phyloP scores from a whole-genome alignment of 805 yeast species.

The Nakazawaea molendinolei region DNA sequence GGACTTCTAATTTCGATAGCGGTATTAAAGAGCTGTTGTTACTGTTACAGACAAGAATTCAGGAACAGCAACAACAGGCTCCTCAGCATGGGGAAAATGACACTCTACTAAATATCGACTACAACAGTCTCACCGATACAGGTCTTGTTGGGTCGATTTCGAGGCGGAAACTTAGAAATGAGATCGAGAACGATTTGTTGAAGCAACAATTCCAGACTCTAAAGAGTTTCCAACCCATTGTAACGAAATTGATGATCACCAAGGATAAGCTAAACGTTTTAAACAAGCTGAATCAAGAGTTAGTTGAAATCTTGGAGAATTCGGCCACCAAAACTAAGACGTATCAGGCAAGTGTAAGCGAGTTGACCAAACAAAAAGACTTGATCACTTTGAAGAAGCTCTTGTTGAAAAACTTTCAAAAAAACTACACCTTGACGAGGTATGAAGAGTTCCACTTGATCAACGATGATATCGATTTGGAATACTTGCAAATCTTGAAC shows the following conservation, averaged over 20 bases:
- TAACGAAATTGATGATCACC: slow-evolving; percentile 29
- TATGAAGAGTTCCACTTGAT: slow-evolving; percentile 59
- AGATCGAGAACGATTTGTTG: slow-evolving; percentile 53
- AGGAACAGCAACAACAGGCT: slow-evolving; percentile 25
- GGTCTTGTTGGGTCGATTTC: slow-evolving; percentile 51
- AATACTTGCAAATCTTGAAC: slow-evolving; percentile 51
- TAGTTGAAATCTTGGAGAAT: slow-evolving; percentile 19
- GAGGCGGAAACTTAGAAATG: slow-evolving; percentile 53
- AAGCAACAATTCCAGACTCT: slow-evolving; percentile 46
- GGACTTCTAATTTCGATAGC: slow-evolving; percentile 35
- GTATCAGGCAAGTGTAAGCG: slow-evolving; percentile 16
- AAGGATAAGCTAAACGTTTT: slow-evolving; percentile 23
- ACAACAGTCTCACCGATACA: slow-evolving; percentile 35
- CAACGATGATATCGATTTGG: slow-evolving; percentile 34
- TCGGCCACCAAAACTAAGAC: slow-evolving; percentile 19
- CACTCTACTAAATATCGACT: slow-evolving; percentile 13
- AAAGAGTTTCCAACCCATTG: slow-evolving; percentile 37
- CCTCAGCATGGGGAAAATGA: slow-evolving; percentile 23
- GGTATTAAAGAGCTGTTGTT: slow-evolving; percentile 24
- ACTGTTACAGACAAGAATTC: slow-evolving; percentile 21
- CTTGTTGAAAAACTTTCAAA: slow-evolving; percentile 46
- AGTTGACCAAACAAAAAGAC: slow-evolving; percentile 25
- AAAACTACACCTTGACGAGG: slow-evolving; percentile 61
- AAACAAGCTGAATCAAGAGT: slow-evolving; percentile 18
- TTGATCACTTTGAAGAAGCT: slow-evolving; percentile 42